Evolutionary conservation across 2,329 filamentous ascomycete species (phyloP).

Genomic region (Ceratocystis variospora): DNA sequence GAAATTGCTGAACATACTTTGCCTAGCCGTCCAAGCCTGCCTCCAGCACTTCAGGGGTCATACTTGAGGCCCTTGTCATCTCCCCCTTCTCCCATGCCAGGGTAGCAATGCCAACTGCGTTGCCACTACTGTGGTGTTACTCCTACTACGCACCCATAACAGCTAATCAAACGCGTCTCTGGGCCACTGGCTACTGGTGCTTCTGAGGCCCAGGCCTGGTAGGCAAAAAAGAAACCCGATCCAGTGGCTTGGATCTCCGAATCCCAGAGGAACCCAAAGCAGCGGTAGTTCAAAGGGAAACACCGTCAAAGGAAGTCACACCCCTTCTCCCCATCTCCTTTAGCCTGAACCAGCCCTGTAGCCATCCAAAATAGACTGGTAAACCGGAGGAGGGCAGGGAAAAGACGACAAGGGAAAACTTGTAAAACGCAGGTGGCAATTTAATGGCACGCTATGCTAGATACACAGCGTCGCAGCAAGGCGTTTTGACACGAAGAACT

Average conservation of each 20-base stretch:
- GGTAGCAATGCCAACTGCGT: background rate
- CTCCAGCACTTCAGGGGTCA: background rate
- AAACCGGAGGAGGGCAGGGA: background rate
- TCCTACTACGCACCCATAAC: background rate
- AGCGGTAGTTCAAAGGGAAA: background rate
- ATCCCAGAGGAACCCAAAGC: slow-evolving; percentile 9
- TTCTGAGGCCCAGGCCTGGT: background rate
- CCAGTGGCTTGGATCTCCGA: slow-evolving; percentile 12
- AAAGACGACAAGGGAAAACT: background rate
- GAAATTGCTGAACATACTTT: background rate
- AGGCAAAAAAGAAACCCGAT: background rate
- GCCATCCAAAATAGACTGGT: background rate
- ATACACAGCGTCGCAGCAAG: background rate
- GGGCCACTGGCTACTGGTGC: background rate
- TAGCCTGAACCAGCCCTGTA: background rate
- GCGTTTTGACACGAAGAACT: background rate
- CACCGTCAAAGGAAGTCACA: background rate
- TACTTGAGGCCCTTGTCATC: background rate
- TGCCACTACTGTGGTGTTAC: background rate
- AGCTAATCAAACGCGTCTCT: background rate
- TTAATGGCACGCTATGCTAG: background rate
- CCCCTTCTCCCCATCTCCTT: background rate
- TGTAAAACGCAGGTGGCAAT: background rate
- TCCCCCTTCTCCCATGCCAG: background rate
- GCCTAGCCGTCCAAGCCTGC: background rate